Base-by-base conservation (phyloP, 2,329 filamentous ascomycete species). In the Alternaria rosae region DNA sequence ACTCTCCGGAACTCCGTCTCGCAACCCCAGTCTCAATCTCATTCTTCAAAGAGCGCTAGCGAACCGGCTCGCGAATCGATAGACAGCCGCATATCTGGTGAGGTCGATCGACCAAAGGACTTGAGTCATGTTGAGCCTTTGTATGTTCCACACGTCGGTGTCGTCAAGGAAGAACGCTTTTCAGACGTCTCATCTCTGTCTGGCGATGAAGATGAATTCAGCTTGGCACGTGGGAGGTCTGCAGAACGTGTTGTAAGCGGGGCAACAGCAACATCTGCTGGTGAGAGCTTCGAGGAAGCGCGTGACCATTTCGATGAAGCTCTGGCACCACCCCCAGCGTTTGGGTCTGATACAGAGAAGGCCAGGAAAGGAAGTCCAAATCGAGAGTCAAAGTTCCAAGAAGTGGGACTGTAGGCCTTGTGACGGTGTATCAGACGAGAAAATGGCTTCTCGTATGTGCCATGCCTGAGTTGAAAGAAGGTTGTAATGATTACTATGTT, bases 211-310 rank as follows among this genome's bases (percentile, higher is more conserved):
- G 63, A 64, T 17, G 53, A 35, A 13, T 44, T 51, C 17, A 47
- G 43, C 17, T 21, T 41, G 52, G 43, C 47, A 5, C 60, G 76
- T 61, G 70, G 73, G n/a, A 70, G 75, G 12, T 64, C 63, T 17
- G 58, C 67, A 41, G 59, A 70, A 52, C 68, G 73, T 10, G 64
- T 70, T 20, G 55, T 58, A 10, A 76, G 67, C 35, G 68, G 67
- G 3, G 70, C 79, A n/a, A 76, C 78, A 45, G 79, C 75, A 26
- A 78, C 65, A 41, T 76, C 69, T 38, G 78, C 73, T 20, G 75
- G 82, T 25, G 72, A 84, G 6, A 83, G 85, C 44, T 84, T 85
- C 56, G 85, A 87, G 59, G 86, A 87, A 75, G 84, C 82, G 10
- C 79, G 80, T 61, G 84, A 85, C 68, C 74, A 76, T 44, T 84